phyloP scores from a whole-genome alignment of 495 filamentous ascomycete species.

The Cercophora samala region DNA sequence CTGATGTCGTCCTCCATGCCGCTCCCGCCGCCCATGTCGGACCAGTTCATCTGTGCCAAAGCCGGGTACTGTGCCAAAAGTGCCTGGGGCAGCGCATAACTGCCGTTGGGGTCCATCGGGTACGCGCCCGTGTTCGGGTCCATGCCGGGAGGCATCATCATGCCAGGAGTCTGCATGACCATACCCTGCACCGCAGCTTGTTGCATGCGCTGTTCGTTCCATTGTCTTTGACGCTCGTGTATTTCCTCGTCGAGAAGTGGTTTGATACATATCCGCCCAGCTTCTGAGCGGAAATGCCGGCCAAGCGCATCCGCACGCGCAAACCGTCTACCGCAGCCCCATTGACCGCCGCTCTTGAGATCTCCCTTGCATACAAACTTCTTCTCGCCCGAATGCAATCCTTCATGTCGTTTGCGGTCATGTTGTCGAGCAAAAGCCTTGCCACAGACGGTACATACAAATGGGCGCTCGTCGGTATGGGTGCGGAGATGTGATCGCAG shows the following conservation, averaged over 20 bases:
- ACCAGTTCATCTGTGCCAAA: conserved; percentile 79
- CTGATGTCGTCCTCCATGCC: conserved; percentile 69
- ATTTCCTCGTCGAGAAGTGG: conserved; percentile 89
- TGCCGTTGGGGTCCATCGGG: conserved; percentile 52
- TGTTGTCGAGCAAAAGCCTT: conserved; percentile 96
- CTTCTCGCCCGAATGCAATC: conserved; percentile 87
- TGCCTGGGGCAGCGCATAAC: conserved; percentile 77
- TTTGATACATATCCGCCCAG: conserved; percentile 93
- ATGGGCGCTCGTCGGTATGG: conserved; percentile 88
- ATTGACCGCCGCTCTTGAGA: conserved; percentile 73
- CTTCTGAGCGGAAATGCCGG: conserved; percentile 95
- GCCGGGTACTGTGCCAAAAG: conserved; percentile 89
- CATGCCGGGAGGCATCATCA: conserved; percentile 41
- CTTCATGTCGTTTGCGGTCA: conserved; percentile 87
- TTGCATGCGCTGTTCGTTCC: conserved; percentile 64
- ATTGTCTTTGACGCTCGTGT: conserved; percentile 64
- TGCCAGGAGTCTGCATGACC: conserved; percentile 39
- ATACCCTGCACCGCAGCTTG: conserved; percentile 50
- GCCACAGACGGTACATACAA: conserved; percentile 92
- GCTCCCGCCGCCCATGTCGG: conserved; percentile 55
- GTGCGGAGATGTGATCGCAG: conserved; percentile 87
- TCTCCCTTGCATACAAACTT: conserved; percentile 95
- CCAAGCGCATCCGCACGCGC: conserved; percentile 93
- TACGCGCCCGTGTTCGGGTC: conserved; percentile 42
- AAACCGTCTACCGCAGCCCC: conserved; percentile 92